A percentile compares a stretch with the other conserved stretches of the same genome.
Conservation (phyloP, 495 filamentous ascomycete genomes). For the Bombardia bombarda region DNA sequence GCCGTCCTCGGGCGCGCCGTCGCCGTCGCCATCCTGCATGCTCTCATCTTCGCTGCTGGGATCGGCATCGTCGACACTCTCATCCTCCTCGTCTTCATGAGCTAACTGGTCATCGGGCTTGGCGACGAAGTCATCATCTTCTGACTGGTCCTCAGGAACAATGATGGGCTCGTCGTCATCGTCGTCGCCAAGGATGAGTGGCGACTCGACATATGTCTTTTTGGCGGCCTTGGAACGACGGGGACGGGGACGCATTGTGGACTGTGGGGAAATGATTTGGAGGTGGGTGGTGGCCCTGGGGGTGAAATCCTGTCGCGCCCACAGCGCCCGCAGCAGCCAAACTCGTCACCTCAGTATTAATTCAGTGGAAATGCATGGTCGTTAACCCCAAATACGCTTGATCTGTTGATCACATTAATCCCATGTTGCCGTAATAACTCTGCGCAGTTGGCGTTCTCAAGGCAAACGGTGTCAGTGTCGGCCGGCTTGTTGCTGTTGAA, state of each 20-base stretch:
- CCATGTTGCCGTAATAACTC: no score
- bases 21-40: constrained; percentile 14
- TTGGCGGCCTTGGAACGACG: no score
- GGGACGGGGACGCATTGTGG: constrained; percentile 14
- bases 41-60: constrained; percentile 14
- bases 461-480: no score
- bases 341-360: no score
- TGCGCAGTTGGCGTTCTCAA: no score
- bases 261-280: neutral
- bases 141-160: constrained; percentile 5
- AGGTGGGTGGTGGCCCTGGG: neutral
- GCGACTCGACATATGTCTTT: constrained; percentile 20
- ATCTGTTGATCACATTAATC: no score
- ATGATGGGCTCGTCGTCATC: constrained; percentile 17
- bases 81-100: constrained; percentile 7
- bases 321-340: no score
- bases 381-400: no score
- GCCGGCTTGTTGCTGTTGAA: no score
- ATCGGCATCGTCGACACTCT: constrained; percentile 10
- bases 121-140: constrained; percentile 17
- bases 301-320: neutral
- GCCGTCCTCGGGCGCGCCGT: constrained; percentile 2
- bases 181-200: constrained; percentile 13
- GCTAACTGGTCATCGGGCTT: constrained; percentile 13
- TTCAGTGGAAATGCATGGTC: no score